These are phyloP conservation scores for Lophiotrema nucula DNA, from an alignment of 495 filamentous ascomycete species.

Conservation along the genomic window DNA sequence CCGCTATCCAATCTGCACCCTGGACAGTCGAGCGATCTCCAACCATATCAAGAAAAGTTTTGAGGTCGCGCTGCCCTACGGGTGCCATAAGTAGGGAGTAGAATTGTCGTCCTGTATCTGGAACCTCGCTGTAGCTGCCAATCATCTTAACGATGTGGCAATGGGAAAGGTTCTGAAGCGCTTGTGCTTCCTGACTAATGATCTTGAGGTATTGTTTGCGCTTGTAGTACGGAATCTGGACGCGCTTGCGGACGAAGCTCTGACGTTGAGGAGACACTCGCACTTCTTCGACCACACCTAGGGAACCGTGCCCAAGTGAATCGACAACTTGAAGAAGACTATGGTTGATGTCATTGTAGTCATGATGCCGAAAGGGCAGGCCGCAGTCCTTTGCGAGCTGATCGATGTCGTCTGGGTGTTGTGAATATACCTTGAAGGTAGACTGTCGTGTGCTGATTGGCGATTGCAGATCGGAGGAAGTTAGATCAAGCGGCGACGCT, in stretches of 20 bases:
- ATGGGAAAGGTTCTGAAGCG: conserved; percentile 3
- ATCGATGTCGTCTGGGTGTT: not conserved
- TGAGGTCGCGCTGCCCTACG: conserved; percentile 14
- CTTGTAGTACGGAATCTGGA: conserved; percentile 5
- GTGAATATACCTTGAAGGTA: conserved; percentile 12
- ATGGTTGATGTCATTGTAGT: not conserved
- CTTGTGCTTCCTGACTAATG: conserved; percentile 8
- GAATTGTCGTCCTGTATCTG: not conserved
- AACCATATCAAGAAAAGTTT: not conserved
- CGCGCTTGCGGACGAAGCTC: conserved; percentile 4
- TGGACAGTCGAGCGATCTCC: conserved; percentile 9
- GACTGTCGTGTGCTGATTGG: not conserved
- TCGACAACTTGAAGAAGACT: not conserved
- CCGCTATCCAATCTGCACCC: not conserved
- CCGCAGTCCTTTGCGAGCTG: not conserved
- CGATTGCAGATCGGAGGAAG: not conserved
- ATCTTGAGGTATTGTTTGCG: conserved; percentile 10
- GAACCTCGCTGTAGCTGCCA: conserved; percentile 7
- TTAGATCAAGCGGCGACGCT: not conserved
- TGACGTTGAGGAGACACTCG: not conserved
- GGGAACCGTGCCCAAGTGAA: conserved; percentile 15
- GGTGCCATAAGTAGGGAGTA: conserved; percentile 23
- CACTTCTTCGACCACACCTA: conserved; percentile 23
- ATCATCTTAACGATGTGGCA: conserved; percentile 19
- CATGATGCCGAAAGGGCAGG: not conserved